A percentile compares a stretch with the other conserved stretches of the same genome.
Evolutionary conservation across 177 flowering plant species (phyloP).

Genomic region (Telopea speciosissima): DNA sequence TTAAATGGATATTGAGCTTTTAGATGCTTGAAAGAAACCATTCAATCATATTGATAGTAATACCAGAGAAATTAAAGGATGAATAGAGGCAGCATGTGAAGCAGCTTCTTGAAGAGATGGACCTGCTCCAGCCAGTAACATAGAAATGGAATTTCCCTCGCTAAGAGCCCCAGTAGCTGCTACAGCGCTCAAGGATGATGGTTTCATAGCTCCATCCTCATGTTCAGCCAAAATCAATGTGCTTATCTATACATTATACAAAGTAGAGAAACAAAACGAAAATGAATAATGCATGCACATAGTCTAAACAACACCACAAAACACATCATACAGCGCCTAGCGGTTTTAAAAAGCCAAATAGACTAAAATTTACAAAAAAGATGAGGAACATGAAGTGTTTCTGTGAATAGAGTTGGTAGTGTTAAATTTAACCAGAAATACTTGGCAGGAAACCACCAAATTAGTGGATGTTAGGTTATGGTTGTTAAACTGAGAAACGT

Average conservation of each 20-base stretch:
- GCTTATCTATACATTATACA: slow-evolving; percentile 52
- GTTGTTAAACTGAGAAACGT: not conserved
- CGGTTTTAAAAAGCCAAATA: not conserved
- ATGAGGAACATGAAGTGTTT: not conserved
- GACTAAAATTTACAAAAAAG: not conserved
- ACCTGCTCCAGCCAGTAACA: slow-evolving; percentile 87
- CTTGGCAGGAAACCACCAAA: not conserved
- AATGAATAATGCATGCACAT: not conserved
- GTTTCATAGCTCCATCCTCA: slow-evolving; percentile 61
- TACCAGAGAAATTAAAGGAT: slow-evolving; percentile 80
- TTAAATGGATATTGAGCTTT: not conserved
- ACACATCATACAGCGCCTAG: not conserved
- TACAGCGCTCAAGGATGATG: slow-evolving; percentile 64
- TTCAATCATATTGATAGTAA: not conserved
- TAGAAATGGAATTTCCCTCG: slow-evolving; percentile 52
- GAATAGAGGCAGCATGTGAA: slow-evolving; percentile 60
- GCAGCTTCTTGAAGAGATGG: slow-evolving; percentile 79
- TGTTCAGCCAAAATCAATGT: slow-evolving; percentile 84
- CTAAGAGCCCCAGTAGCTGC: slow-evolving; percentile 64
- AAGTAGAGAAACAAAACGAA: not conserved
- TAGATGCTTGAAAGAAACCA: not conserved
- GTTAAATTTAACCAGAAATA: not conserved
- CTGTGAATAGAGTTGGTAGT: not conserved
- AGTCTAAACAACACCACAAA: not conserved
- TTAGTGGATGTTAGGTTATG: not conserved